A percentile compares a stretch with the other conserved stretches of the same genome.
Evolutionary conservation across 257 asterid species (phyloP).

Genomic region (Penstemon davidsonii): DNA sequence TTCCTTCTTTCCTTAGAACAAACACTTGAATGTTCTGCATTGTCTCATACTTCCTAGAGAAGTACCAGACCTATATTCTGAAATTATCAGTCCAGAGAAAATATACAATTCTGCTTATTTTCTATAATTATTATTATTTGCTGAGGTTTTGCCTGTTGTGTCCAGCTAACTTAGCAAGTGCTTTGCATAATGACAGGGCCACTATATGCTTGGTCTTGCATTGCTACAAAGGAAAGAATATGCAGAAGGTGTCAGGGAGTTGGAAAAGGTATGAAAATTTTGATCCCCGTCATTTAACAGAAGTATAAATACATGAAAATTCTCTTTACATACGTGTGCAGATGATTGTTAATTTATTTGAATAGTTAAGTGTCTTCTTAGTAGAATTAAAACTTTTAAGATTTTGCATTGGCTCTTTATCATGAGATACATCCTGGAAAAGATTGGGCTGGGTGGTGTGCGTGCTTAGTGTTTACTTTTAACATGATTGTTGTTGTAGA

Average conservation of each 20-base stretch:
- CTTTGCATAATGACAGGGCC: slow-evolving; percentile 47
- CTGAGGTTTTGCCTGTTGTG: background rate
- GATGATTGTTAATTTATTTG: slow-evolving; percentile 16
- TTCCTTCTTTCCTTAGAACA: background rate
- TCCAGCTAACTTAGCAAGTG: slow-evolving; percentile 17
- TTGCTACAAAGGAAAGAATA: slow-evolving; percentile 52
- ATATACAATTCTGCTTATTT: background rate
- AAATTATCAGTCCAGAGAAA: slow-evolving; percentile 4
- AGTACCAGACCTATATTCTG: background rate
- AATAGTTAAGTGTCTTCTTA: slow-evolving; percentile 4
- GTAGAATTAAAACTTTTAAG: background rate
- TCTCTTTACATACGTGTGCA: background rate
- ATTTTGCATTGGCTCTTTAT: slow-evolving; percentile 8
- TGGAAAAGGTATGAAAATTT: slow-evolving; percentile 49
- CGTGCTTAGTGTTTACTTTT: background rate
- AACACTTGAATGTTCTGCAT: slow-evolving; percentile 9
- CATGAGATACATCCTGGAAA: background rate
- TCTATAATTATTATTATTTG: background rate
- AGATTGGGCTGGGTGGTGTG: background rate
- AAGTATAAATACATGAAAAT: slow-evolving; percentile 2
- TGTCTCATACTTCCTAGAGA: background rate
- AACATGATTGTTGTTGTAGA: background rate
- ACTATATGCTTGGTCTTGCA: slow-evolving; percentile 73
- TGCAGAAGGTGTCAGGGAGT: slow-evolving; percentile 57
- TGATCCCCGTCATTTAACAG: background rate